A percentile compares a stretch with the other conserved stretches of the same genome.
phyloP scores from a whole-genome alignment of 495 filamentous ascomycete genomes.

The Lasiosphaeriaceae sp. region DNA sequence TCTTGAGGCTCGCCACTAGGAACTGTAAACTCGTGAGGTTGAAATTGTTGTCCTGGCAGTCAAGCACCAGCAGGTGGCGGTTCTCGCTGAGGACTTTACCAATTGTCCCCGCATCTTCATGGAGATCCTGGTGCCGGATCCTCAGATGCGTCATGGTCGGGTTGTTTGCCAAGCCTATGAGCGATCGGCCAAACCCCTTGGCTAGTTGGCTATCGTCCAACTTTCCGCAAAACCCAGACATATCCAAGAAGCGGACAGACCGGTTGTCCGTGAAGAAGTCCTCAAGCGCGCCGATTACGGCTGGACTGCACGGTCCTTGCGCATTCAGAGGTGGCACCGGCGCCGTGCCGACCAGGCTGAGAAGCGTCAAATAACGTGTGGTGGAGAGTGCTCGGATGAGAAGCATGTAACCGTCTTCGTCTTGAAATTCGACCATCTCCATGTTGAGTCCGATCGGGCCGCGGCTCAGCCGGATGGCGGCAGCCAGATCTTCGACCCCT shows the following conservation, averaged over 20 bases:
- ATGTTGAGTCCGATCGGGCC: constrained; percentile 74
- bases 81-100: constrained; percentile 40
- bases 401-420: constrained; percentile 69
- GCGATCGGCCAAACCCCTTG: constrained; percentile 71
- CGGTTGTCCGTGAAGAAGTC: constrained; percentile 74
- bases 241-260: constrained; percentile 72
- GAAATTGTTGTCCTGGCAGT: constrained; percentile 42
- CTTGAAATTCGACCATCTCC: constrained; percentile 78
- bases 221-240: constrained; percentile 86
- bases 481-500: constrained; percentile 62
- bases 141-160: constrained; percentile 67
- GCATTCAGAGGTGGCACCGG: constrained; percentile 80
- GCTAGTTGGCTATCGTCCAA: constrained; percentile 83
- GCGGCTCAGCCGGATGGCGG: constrained; percentile 58
- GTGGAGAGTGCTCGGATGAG: constrained; percentile 66
- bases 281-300: constrained; percentile 71
- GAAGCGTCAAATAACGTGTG: constrained; percentile 68
- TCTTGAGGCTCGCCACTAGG: constrained; percentile 25
- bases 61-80: constrained; percentile 22
- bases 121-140: constrained; percentile 59
- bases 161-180: constrained; percentile 75
- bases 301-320: constrained; percentile 42
- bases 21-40: constrained; percentile 34
- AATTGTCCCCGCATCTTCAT: constrained; percentile 46
- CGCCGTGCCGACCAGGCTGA: constrained; percentile 88